phyloP scores from a whole-genome alignment of 169 alveolate species.

The Blepharisma undulans region DNA sequence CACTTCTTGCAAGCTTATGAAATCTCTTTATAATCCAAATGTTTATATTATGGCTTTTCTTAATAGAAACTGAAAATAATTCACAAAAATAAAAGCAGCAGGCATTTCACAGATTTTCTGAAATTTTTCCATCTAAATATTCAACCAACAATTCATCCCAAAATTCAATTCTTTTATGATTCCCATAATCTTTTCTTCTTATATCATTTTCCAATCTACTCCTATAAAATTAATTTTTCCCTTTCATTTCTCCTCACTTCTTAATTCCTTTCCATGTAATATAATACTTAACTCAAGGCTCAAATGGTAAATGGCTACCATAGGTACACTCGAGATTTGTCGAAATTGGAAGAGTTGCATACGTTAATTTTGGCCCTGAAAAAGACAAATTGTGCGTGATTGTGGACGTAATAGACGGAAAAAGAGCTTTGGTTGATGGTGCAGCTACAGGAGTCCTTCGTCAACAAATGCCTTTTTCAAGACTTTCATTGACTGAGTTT shows the following conservation, averaged over 20 bases:
- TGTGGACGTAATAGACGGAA: constrained; percentile 75
- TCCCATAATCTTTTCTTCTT: not conserved
- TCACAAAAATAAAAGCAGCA: too few species aligned
- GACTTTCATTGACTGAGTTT: constrained; percentile 74
- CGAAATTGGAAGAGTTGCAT: constrained; percentile 80
- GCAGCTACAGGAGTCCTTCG: constrained; percentile 74
- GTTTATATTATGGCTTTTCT: too few species aligned
- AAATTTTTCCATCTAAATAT: too few species aligned
- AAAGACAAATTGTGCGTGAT: constrained; percentile 75
- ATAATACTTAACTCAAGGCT: not conserved
- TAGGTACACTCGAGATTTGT: constrained; percentile 47
- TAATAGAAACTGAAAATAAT: too few species aligned
- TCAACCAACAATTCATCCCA: too few species aligned
- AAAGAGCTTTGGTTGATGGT: constrained; percentile 78
- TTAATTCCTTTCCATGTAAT: not conserved
- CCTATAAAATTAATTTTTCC: not conserved
- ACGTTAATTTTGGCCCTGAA: constrained; percentile 76
- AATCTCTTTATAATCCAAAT: too few species aligned
- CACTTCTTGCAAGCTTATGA: not conserved
- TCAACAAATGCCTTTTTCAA: constrained; percentile 72
- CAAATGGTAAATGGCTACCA: not conserved
- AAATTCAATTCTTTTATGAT: too few species aligned
- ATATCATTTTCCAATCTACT: not conserved
- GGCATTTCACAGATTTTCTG: too few species aligned
- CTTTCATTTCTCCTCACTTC: not conserved